phyloP scores from a whole-genome alignment of 768 basidiomycete species.

The Phaeotremella fagi region DNA sequence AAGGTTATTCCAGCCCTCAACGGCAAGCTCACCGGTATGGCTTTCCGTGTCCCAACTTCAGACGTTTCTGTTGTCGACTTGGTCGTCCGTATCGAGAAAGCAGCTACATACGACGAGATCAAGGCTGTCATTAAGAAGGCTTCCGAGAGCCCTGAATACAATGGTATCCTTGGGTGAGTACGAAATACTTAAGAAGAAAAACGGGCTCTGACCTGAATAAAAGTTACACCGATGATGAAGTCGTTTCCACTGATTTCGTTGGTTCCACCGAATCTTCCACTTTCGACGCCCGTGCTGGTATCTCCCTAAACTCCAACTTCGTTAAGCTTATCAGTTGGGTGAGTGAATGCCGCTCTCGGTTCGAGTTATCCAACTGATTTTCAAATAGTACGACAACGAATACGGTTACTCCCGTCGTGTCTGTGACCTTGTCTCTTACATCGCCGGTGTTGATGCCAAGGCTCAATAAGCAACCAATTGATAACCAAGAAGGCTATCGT shows the following conservation, averaged over 20 bases:
- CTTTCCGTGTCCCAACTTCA: slow-evolving; percentile 95
- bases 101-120: slow-evolving; percentile 82
- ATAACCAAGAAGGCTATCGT: no score
- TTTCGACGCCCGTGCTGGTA: slow-evolving; percentile 92
- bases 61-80: slow-evolving; percentile 99
- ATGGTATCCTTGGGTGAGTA: slow-evolving; percentile 49
- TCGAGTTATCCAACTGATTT: not conserved
- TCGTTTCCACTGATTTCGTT: slow-evolving; percentile 92
- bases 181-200: not conserved
- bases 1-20: slow-evolving; percentile 95
- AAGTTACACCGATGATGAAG: slow-evolving; percentile 85
- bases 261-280: slow-evolving; percentile 73
- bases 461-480: no score
- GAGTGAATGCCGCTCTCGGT: slow-evolving; percentile 2
- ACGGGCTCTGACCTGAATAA: slow-evolving; percentile 55
- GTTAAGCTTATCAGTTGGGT: slow-evolving; percentile 91
- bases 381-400: slow-evolving; percentile 48
- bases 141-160: slow-evolving; percentile 59
- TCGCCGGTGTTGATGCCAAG: slow-evolving; percentile 65
- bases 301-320: slow-evolving; percentile 83
- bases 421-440: slow-evolving; percentile 77
- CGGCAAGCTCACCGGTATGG: slow-evolving; percentile 92
- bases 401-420: slow-evolving; percentile 81
- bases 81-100: slow-evolving; percentile 83
- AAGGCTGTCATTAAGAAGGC: slow-evolving; percentile 78